Base-by-base conservation (phyloP, 169 alveolate genomes). In the Babesia bigemina region DNA sequence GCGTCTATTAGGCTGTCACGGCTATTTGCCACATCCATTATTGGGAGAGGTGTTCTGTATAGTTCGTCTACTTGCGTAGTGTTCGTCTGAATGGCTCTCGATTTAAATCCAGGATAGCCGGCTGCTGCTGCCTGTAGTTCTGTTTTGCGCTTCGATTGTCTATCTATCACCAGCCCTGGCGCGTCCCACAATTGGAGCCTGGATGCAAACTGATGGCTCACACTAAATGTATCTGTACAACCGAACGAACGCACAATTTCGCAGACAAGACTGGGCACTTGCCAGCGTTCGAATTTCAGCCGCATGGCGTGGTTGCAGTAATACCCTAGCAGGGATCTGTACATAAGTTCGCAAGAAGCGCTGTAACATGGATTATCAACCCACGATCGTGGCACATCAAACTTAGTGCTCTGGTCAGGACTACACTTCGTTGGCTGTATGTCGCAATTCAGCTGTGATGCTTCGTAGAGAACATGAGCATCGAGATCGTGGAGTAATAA, bases 271-370 rank as follows among this genome's bases (percentile, higher is more conserved):
- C 90, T 83, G 3, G 90, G 90, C 47, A 75, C 81, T 36, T 61
- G 84, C 90, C 90, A 83, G 33, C 76, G 75, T 36, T 83, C 66
- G 42, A 83, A 65, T 58, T 75, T 83, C 14, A 83, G 83, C 50
- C 83, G 22, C 39, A 12, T 22, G 13, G 90, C 79, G 28, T 69
- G 74, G 53, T 73, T 75, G 47, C 86, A 65, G 52, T 83, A 83
- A 48, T 63, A 74, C 33, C 90, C 86, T 19, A 83, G 55, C 19
- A 83, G 56, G 14, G 79, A 59, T 19, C 90, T 9, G 63, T 83
- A 83, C 86, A 75, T 75, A 4, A 83, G 66, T 28, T 73, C 86
- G 45, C 83, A 72, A 14, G 76, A 61, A 1, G 70, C 60, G 17
- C 28, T 45, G 70, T 83, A 83, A 33, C 75, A 47, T 10, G 60